Percentiles rank a stretch among this genome's conserved stretches.
Conservation (phyloP, 1,284 basidiomycete species). For the Ustilago curta region DNA sequence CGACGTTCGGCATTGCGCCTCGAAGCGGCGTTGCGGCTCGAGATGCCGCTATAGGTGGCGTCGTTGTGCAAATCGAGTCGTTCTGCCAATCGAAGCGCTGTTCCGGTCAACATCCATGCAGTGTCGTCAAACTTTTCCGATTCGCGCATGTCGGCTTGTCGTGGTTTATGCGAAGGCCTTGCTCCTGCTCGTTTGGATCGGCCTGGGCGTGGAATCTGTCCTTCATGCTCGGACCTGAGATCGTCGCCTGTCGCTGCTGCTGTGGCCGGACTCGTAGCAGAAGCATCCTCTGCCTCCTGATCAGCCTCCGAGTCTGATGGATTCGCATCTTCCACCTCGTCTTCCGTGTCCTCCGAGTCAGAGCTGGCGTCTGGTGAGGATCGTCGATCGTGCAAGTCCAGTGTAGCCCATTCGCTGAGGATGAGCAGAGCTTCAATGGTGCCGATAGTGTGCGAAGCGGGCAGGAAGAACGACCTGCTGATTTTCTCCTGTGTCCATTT, state of each 20-base stretch:
- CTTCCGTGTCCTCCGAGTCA: slow-evolving; percentile 38
- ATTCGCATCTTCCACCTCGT: slow-evolving; percentile 19
- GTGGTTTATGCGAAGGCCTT: slow-evolving; percentile 17
- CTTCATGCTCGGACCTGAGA: slow-evolving; percentile 35
- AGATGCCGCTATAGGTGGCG: slow-evolving; percentile 48
- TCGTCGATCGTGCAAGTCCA: slow-evolving; percentile 50
- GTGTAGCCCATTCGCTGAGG: slow-evolving; percentile 55
- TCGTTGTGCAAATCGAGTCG: slow-evolving; percentile 54
- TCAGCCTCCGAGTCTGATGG: slow-evolving; percentile 19
- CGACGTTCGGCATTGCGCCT: slow-evolving; percentile 50
- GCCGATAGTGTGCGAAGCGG: slow-evolving; percentile 52
- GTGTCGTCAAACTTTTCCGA: slow-evolving; percentile 57
- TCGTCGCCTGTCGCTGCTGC: slow-evolving; percentile 27
- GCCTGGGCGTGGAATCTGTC: slow-evolving; percentile 24
- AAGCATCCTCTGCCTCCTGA: slow-evolving; percentile 16
- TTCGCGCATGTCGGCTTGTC: slow-evolving; percentile 45
- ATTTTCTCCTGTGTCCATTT: slow-evolving; percentile 57
- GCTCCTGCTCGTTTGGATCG: slow-evolving; percentile 9
- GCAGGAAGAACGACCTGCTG: slow-evolving; percentile 51
- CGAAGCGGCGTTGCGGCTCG: slow-evolving; percentile 39
- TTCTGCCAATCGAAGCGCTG: slow-evolving; percentile 53
- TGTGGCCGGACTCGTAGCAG: slow-evolving; percentile 20
- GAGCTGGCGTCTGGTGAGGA: slow-evolving; percentile 43
- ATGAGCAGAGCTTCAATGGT: slow-evolving; percentile 57
- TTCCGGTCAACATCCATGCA: slow-evolving; percentile 56